Conservation (phyloP, 1,284 basidiomycete species). For the Boletus smithii region DNA sequence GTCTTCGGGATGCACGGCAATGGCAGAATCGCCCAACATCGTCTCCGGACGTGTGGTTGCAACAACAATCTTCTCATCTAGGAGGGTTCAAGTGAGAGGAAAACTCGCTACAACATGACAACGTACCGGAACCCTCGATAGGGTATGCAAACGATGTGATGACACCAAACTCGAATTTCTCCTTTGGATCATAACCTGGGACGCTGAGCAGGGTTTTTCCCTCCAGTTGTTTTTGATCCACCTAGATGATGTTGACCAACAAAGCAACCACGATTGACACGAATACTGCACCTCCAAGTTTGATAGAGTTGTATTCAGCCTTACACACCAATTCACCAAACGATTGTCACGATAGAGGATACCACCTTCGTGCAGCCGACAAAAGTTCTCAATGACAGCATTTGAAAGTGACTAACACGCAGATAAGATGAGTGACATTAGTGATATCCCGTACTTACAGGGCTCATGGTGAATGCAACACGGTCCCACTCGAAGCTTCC, state of each 20-base stretch:
- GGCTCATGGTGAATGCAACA: conserved; percentile 94
- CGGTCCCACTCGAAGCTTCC: conserved; percentile 95
- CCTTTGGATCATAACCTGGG: conserved; percentile 91
- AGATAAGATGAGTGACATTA: neutral
- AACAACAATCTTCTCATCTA: conserved; percentile 89
- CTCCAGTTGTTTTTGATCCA: conserved; percentile 90
- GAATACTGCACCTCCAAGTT: conserved; percentile 80
- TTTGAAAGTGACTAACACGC: conserved; percentile 62
- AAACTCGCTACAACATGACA: neutral
- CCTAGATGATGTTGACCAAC: conserved; percentile 43
- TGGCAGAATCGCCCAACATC: conserved; percentile 97
- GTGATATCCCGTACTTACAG: conserved; percentile 45
- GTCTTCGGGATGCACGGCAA: conserved; percentile 96
- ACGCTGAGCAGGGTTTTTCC: conserved; percentile 88
- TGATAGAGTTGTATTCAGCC: conserved; percentile 93
- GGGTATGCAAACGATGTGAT: conserved; percentile 95
- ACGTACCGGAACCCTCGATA: conserved; percentile 76
- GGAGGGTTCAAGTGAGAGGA: neutral
- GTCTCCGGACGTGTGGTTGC: conserved; percentile 99
- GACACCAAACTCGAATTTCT: conserved; percentile 96
- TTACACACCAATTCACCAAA: conserved; percentile 98
- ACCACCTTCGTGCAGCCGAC: conserved; percentile 88
- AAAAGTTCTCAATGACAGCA: conserved; percentile 93
- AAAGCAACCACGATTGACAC: neutral
- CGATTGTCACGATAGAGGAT: conserved; percentile 95